Evolutionary conservation across 2,329 filamentous ascomycete genomes (phyloP).

Genomic region (Lasiodiplodia citricola): DNA sequence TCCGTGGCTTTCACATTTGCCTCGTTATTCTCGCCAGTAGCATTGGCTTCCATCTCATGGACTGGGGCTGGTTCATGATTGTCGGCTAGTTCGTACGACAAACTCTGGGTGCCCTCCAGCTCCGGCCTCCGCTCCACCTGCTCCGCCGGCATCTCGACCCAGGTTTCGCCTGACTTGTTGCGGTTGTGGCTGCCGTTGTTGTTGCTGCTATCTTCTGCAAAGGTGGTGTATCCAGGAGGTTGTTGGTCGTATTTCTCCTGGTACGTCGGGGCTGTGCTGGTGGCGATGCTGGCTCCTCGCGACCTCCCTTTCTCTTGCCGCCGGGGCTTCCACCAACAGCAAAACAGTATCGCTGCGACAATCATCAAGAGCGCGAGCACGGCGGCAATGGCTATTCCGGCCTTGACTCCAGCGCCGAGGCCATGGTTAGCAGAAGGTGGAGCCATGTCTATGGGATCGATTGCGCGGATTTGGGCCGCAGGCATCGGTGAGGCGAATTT

Average conservation of each 20-base stretch:
- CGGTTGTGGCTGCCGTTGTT: too few species aligned
- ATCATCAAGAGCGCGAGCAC: background rate
- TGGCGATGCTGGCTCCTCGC: background rate
- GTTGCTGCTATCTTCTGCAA: too few species aligned
- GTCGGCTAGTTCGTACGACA: background rate
- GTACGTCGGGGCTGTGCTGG: background rate
- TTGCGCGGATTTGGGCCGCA: background rate
- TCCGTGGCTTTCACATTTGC: background rate
- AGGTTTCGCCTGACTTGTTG: background rate
- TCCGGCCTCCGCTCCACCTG: background rate
- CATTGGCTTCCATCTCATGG: background rate
- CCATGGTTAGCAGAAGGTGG: background rate
- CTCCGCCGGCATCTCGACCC: background rate
- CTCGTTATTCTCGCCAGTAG: background rate
- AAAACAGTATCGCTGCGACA: background rate
- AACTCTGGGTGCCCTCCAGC: background rate
- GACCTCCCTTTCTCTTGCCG: background rate
- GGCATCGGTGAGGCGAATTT: background rate
- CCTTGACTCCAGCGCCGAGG: background rate
- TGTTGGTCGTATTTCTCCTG: background rate
- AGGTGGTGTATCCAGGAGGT: background rate
- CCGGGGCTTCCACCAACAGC: background rate
- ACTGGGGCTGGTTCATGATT: background rate
- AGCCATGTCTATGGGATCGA: conserved; percentile 16
- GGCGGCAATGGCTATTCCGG: background rate